phyloP scores from a whole-genome alignment of 108 stramenopile genomes.

The Tribonema minus region DNA sequence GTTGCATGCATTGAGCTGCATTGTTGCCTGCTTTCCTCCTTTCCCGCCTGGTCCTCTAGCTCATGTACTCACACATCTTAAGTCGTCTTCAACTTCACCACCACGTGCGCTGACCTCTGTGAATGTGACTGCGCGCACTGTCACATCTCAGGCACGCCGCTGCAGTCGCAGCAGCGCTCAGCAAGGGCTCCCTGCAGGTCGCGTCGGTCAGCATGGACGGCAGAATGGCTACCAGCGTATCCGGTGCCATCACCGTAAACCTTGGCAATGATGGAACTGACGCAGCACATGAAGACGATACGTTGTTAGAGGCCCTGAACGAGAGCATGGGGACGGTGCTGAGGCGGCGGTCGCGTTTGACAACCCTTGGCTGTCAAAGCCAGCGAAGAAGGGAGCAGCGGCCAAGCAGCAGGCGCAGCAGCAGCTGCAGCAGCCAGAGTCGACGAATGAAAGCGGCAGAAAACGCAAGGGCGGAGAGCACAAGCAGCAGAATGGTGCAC shows the following conservation, averaged over 20 bases:
- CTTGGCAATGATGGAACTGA: neutral
- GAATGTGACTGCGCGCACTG: no score
- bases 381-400: neutral
- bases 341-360: neutral
- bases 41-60: no score
- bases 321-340: neutral
- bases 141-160: neutral
- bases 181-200: constrained; percentile 8
- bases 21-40: no score
- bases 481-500: constrained; percentile 9
- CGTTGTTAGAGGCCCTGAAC: no score
- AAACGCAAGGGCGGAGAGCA: neutral
- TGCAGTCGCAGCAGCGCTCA: constrained; percentile 6
- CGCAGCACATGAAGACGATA: neutral
- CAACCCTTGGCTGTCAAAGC: no score
- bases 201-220: constrained; percentile 16
- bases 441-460: neutral
- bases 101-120: no score
- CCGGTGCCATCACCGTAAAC: constrained; percentile 11
- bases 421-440: neutral
- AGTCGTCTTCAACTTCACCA: no score
- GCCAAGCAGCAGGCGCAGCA: neutral
- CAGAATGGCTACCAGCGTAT: neutral
- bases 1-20: no score
- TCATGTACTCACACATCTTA: no score